phyloP scores from a whole-genome alignment of 1,284 basidiomycete genomes.

The Xanthoconium separans region DNA sequence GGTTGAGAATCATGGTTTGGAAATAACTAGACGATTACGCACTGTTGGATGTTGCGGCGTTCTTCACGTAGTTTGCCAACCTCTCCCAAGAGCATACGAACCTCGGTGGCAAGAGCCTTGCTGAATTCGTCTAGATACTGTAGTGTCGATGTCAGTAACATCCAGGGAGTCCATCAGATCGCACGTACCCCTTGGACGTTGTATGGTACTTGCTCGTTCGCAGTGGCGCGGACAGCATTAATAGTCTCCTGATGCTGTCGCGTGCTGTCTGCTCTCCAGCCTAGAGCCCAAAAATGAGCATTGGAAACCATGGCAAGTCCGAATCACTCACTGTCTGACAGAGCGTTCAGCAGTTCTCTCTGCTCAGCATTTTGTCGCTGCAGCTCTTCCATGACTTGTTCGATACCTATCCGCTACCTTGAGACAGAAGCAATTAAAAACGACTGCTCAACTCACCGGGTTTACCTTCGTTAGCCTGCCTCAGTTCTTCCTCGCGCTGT shows the following conservation, averaged over 20 bases:
- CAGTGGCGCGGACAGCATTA: slow-evolving; percentile 59
- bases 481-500: slow-evolving; percentile 48
- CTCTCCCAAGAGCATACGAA: slow-evolving; percentile 72
- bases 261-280: slow-evolving; percentile 59
- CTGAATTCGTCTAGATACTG: slow-evolving; percentile 81
- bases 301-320: background rate
- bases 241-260: slow-evolving; percentile 64
- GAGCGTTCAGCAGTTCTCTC: slow-evolving; percentile 38
- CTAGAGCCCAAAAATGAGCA: slow-evolving; percentile 34
- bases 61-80: slow-evolving; percentile 77
- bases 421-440: background rate
- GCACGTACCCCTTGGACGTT: slow-evolving; percentile 66
- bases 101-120: slow-evolving; percentile 72
- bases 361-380: slow-evolving; percentile 52
- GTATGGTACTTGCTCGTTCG: slow-evolving; percentile 69
- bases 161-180: background rate
- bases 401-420: slow-evolving; percentile 40
- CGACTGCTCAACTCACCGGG: slow-evolving; percentile 41
- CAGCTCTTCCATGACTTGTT: slow-evolving; percentile 37
- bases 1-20: slow-evolving; percentile 7
- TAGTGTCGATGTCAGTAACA: no score
- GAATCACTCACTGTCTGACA: slow-evolving; percentile 50
- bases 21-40: slow-evolving; percentile 30
- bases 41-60: slow-evolving; percentile 70
- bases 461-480: slow-evolving; percentile 45